Percentiles rank a stretch among this genome's conserved stretches.
Conservation (phyloP, 768 basidiomycete genomes). For the Chalciporus piperatus region DNA sequence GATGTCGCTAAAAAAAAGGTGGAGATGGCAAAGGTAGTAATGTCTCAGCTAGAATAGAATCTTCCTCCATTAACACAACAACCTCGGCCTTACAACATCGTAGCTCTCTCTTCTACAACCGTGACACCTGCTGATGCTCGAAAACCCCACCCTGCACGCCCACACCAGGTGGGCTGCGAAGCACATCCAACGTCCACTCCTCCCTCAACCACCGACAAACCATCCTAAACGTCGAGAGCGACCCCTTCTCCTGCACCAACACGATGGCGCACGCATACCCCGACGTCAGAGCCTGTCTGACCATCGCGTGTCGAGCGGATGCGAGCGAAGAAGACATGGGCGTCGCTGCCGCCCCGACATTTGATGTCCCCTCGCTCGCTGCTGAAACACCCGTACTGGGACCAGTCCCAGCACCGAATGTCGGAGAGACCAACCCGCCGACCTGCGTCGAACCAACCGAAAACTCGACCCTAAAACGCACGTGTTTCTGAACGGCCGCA, state of each 20-base stretch:
- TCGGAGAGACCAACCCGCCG: slow-evolving; percentile 20
- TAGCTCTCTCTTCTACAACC: slow-evolving; percentile 23
- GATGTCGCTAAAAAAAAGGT: too few relatives aligned
- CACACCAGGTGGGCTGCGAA: slow-evolving; percentile 23
- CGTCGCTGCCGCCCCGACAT: slow-evolving; percentile 17
- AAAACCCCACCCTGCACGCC: slow-evolving; percentile 37
- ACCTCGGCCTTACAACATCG: slow-evolving; percentile 16
- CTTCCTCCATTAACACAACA: too few relatives aligned
- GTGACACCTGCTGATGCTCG: slow-evolving; percentile 32
- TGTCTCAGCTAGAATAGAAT: too few relatives aligned
- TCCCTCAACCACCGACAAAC: slow-evolving; percentile 72
- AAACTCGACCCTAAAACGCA: slow-evolving; percentile 85
- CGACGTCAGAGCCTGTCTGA: slow-evolving; percentile 21
- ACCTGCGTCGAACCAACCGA: slow-evolving; percentile 27
- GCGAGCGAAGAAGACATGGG: slow-evolving; percentile 26
- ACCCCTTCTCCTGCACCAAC: slow-evolving; percentile 88
- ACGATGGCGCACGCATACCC: slow-evolving; percentile 64
- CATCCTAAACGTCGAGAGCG: slow-evolving; percentile 78
- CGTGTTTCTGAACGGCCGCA: slow-evolving; percentile 61
- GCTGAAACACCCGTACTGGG: too few relatives aligned
- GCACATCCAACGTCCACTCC: slow-evolving; percentile 54
- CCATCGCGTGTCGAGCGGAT: slow-evolving; percentile 27
- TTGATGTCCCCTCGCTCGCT: background rate
- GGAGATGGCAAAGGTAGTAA: too few relatives aligned
- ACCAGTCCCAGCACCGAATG: slow-evolving; percentile 9